phyloP scores from a whole-genome alignment of 352 stramenopile genomes.

The Pythium grandisporangium region DNA sequence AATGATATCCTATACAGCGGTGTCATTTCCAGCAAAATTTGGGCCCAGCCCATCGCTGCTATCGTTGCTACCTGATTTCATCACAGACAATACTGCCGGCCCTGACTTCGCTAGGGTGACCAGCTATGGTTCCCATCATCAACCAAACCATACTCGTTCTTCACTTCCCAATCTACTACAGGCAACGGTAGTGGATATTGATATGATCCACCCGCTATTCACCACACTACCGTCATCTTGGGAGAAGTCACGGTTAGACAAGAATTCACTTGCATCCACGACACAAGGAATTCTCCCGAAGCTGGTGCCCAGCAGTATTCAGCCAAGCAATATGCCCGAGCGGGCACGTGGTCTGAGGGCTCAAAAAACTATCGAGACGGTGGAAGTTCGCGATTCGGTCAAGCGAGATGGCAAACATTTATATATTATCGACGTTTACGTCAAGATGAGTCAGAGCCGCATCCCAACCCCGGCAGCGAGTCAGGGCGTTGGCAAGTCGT shows the following conservation, averaged over 20 bases:
- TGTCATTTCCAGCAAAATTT: no score
- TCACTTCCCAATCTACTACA: not conserved
- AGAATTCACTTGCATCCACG: not conserved
- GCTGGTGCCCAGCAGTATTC: not conserved
- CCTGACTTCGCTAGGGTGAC: not conserved
- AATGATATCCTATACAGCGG: no score
- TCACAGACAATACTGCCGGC: no score
- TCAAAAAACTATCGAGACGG: slow-evolving; percentile 32
- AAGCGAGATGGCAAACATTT: slow-evolving; percentile 31
- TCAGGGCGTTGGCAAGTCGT: not conserved
- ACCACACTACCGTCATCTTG: not conserved
- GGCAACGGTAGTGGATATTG: not conserved
- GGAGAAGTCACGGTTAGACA: not conserved
- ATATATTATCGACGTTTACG: slow-evolving; percentile 44
- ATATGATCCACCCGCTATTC: not conserved
- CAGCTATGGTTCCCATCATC: not conserved
- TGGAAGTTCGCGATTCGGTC: slow-evolving; percentile 35
- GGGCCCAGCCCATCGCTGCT: no score
- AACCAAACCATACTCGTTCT: not conserved
- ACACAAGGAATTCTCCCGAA: not conserved
- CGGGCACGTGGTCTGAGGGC: slow-evolving; percentile 11
- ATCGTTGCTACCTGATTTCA: no score
- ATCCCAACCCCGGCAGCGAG: slow-evolving; percentile 14
- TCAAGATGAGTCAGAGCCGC: slow-evolving; percentile 11
- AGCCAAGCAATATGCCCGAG: no score